Evolutionary conservation across 1,139 yeast genomes (phyloP).

Genomic region (Geotrichum histeridarum): DNA sequence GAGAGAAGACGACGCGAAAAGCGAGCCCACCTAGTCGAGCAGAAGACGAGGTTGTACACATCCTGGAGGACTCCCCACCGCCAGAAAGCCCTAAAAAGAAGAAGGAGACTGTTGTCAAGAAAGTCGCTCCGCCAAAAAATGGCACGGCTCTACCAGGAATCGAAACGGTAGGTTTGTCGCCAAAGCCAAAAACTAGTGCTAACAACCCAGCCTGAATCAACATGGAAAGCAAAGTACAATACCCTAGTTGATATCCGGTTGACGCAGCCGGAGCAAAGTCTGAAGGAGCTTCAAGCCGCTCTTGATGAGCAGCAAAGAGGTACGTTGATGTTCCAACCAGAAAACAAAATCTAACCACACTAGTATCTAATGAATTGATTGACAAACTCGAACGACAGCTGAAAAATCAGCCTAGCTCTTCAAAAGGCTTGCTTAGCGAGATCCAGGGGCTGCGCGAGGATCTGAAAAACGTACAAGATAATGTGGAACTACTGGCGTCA

Average conservation of each 20-base stretch:
- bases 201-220: slow-evolving; percentile 1
- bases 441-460: slow-evolving; percentile 2
- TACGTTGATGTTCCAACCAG: neutral
- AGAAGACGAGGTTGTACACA: neutral
- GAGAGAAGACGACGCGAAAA: neutral
- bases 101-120: neutral
- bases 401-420: neutral
- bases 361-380: slow-evolving; percentile 12
- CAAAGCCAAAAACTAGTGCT: neutral
- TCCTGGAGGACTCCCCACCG: neutral
- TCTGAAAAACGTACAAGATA: slow-evolving; percentile 4
- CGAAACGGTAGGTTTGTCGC: slow-evolving; percentile 1
- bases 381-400: slow-evolving; percentile 11
- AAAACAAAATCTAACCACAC: neutral
- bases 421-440: neutral
- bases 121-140: neutral
- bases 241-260: slow-evolving; percentile 12
- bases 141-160: neutral
- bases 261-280: slow-evolving; percentile 15
- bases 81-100: neutral
- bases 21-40: neutral
- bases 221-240: slow-evolving; percentile 17
- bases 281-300: slow-evolving; percentile 9
- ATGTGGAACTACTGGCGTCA: neutral
- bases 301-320: slow-evolving; percentile 9